These are phyloP conservation scores for Seiridium unicorne DNA, from an alignment of 2,329 filamentous ascomycete species.

Conservation along the genomic window DNA sequence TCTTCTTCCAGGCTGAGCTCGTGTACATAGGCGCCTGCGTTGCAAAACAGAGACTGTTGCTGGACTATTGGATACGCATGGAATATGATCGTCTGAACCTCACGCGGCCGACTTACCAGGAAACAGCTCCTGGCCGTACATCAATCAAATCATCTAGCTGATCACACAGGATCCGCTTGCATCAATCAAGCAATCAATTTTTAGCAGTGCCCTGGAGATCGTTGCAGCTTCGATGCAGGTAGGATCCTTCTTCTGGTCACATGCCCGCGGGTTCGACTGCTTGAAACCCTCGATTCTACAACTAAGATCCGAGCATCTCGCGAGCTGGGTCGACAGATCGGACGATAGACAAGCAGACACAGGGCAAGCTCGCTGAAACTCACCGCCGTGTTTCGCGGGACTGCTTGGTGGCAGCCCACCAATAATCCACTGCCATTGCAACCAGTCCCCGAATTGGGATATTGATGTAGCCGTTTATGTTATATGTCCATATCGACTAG, in stretches of 20 bases:
- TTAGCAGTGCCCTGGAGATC: conserved; percentile 4
- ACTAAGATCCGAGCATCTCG: neutral
- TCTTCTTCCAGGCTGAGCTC: too few relatives aligned
- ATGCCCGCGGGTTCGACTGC: neutral
- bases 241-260: neutral
- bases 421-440: neutral
- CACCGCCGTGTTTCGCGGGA: conserved; percentile 20
- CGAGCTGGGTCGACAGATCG: neutral
- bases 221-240: neutral
- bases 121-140: conserved; percentile 1
- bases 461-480: neutral
- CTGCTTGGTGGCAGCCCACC: neutral
- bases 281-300: neutral
- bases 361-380: conserved; percentile 19
- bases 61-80: neutral
- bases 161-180: conserved; percentile 2
- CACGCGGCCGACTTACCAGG: neutral
- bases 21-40: neutral
- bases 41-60: neutral
- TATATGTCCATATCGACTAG: neutral
- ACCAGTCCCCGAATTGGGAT: neutral
- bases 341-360: conserved; percentile 4
- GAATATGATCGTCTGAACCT: neutral
- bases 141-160: conserved; percentile 1
- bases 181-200: neutral